These are phyloP conservation scores for Apiotrichum porosum DNA, from an alignment of 1,284 basidiomycete genomes.

Conservation along the genomic window DNA sequence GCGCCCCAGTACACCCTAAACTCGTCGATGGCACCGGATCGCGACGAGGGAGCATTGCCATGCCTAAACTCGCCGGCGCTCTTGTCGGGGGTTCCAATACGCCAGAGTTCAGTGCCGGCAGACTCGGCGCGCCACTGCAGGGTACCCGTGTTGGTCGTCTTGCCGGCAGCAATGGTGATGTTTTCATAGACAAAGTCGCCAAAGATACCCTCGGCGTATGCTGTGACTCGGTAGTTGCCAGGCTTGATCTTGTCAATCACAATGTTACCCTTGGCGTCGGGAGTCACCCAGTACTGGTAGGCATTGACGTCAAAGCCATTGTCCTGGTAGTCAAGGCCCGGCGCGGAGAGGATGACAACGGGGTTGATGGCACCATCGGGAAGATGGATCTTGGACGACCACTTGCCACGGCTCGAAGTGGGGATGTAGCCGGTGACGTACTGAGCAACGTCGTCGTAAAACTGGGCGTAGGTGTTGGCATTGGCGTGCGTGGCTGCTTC, in stretches of 20 bases:
- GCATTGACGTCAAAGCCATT: conserved; percentile 19
- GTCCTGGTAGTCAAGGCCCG: conserved; percentile 33
- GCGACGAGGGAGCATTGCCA: conserved; percentile 17
- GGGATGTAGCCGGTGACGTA: conserved; percentile 27
- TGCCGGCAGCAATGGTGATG: conserved; percentile 21
- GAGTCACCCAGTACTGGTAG: conserved; percentile 37
- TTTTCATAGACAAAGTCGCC: conserved; percentile 33
- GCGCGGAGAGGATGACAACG: conserved; percentile 25
- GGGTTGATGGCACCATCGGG: conserved; percentile 23
- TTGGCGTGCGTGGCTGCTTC: conserved; percentile 22
- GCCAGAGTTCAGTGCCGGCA: conserved; percentile 32
- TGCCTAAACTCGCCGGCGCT: conserved; percentile 30
- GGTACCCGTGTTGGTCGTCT: conserved; percentile 5
- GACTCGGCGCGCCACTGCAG: conserved; percentile 26
- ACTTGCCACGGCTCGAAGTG: conserved; percentile 22
- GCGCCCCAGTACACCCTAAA: conserved; percentile 33
- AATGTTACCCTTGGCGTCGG: conserved; percentile 21
- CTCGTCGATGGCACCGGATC: conserved; percentile 21
- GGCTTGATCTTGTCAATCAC: conserved; percentile 29
- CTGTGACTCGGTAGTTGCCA: conserved; percentile 34
- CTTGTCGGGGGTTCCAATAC: conserved; percentile 34
- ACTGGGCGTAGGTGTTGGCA: conserved; percentile 16
- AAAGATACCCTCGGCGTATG: conserved; percentile 39
- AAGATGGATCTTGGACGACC: conserved; percentile 20
- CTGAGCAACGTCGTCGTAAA: conserved; percentile 36